phyloP scores from a whole-genome alignment of 2,329 filamentous ascomycete genomes.

The Arthrinium puccinioides region DNA sequence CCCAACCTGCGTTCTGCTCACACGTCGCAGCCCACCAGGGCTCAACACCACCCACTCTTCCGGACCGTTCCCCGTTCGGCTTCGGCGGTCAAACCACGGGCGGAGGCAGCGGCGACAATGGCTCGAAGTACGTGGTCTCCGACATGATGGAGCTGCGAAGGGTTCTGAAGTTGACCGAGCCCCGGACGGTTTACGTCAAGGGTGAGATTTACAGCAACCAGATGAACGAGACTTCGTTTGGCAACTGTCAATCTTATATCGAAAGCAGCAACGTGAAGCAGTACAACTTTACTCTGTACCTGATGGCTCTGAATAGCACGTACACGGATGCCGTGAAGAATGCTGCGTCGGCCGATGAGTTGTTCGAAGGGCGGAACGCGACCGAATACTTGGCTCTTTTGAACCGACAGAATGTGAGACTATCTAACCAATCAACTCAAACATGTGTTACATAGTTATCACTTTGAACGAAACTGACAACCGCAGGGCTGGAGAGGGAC shows the following conservation, averaged over 20 bases:
- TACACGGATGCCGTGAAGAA: conserved; percentile 11
- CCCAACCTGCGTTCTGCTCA: too few relatives aligned
- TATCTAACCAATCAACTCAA: not conserved
- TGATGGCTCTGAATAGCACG: conserved; percentile 11
- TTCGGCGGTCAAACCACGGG: conserved; percentile 10
- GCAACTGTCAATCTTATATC: conserved; percentile 12
- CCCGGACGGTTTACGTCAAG: conserved; percentile 11
- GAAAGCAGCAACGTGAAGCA: conserved; percentile 8
- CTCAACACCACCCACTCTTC: conserved; percentile 5
- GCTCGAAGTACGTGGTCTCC: conserved; percentile 10
- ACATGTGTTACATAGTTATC: too few relatives aligned
- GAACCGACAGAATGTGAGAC: conserved; percentile 10
- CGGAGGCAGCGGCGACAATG: conserved; percentile 5
- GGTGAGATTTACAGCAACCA: conserved; percentile 10
- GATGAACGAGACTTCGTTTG: conserved; percentile 9
- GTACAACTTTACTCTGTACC: conserved; percentile 13
- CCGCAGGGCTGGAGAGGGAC: conserved; percentile 12
- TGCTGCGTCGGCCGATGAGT: conserved; percentile 4
- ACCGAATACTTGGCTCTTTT: conserved; percentile 12
- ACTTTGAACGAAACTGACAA: not conserved
- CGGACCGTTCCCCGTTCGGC: conserved; percentile 12
- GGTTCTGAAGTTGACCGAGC: conserved; percentile 6
- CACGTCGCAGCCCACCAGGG: too few relatives aligned
- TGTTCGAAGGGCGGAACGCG: conserved; percentile 12
- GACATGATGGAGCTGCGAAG: conserved; percentile 13